phyloP scores from a whole-genome alignment of 305 asterid genomes.

The Petunia hybrid region DNA sequence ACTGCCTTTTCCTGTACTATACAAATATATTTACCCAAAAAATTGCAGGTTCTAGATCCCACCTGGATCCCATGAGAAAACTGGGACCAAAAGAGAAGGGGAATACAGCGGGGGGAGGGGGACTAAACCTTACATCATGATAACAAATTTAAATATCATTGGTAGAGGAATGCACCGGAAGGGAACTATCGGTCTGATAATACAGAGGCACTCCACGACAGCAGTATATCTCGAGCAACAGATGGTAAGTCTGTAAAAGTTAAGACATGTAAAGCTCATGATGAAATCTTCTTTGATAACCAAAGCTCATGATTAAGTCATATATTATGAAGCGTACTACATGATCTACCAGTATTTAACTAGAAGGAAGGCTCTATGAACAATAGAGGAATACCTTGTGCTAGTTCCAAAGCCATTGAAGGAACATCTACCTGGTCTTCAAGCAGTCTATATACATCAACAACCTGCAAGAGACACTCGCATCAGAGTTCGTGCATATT shows the following conservation, averaged over 20 bases:
- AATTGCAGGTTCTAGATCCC: conserved; percentile 22
- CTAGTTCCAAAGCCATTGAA: conserved; percentile 83
- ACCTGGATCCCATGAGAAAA: conserved; percentile 11
- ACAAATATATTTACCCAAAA: conserved; percentile 28
- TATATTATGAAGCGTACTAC: not conserved
- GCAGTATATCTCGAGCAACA: conserved; percentile 89
- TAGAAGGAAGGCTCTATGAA: conserved; percentile 23
- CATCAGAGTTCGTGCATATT: conserved; percentile 10
- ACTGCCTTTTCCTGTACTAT: conserved; percentile 4
- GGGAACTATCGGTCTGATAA: conserved; percentile 61
- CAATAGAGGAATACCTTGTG: conserved; percentile 78
- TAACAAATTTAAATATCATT: conserved; percentile 3
- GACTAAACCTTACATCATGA: conserved; percentile 26
- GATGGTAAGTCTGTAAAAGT: conserved; percentile 80
- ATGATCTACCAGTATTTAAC: not conserved
- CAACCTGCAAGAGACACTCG: conserved; percentile 56
- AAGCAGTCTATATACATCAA: conserved; percentile 86
- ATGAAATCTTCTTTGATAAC: not conserved
- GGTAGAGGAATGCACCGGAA: conserved; percentile 19
- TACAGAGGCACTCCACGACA: conserved; percentile 88
- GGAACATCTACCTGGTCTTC: conserved; percentile 90
- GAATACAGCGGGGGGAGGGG: not conserved
- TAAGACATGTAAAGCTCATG: conserved; percentile 23
- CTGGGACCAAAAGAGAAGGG: not conserved
- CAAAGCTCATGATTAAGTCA: conserved; percentile 24